These are phyloP conservation scores for Nitzschia sp. DNA, from an alignment of 108 stramenopile species.

Conservation along the genomic window DNA sequence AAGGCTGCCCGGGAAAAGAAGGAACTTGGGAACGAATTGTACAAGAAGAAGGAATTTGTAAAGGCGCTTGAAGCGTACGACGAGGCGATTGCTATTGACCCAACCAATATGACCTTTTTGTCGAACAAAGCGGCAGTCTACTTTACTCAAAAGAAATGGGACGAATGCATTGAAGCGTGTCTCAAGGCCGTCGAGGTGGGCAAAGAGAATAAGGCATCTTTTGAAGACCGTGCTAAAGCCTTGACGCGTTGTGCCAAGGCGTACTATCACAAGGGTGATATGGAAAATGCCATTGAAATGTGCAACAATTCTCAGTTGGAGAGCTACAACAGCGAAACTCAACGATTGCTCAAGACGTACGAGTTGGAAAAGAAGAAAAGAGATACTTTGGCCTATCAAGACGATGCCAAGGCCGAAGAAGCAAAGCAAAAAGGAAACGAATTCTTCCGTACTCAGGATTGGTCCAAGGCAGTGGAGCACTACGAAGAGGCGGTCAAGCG, in stretches of 20 bases:
- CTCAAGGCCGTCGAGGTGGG: conserved; percentile 90
- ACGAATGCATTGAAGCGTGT: conserved; percentile 86
- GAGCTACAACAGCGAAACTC: conserved; percentile 83
- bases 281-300: conserved; percentile 88
- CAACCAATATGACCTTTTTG: conserved; percentile 93
- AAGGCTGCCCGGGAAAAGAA: conserved; percentile 80
- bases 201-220: conserved; percentile 87
- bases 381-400: conserved; percentile 87
- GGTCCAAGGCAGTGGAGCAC: conserved; percentile 81
- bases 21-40: conserved; percentile 90
- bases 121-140: conserved; percentile 97
- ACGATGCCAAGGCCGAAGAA: conserved; percentile 95
- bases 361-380: conserved; percentile 95
- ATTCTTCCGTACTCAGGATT: conserved; percentile 89
- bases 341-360: conserved; percentile 91
- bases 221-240: conserved; percentile 95
- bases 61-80: conserved; percentile 96
- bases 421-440: conserved; percentile 98
- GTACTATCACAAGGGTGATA: conserved; percentile 88
- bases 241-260: conserved; percentile 92
- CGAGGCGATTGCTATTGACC: conserved; percentile 95
- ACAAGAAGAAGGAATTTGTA: conserved; percentile 94
- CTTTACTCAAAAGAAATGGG: conserved; percentile 92
- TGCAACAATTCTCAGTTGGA: conserved; percentile 90
- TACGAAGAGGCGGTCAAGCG: conserved; percentile 98